phyloP scores from a whole-genome alignment of 169 alveolate species.

The Plasmodium fragile region DNA sequence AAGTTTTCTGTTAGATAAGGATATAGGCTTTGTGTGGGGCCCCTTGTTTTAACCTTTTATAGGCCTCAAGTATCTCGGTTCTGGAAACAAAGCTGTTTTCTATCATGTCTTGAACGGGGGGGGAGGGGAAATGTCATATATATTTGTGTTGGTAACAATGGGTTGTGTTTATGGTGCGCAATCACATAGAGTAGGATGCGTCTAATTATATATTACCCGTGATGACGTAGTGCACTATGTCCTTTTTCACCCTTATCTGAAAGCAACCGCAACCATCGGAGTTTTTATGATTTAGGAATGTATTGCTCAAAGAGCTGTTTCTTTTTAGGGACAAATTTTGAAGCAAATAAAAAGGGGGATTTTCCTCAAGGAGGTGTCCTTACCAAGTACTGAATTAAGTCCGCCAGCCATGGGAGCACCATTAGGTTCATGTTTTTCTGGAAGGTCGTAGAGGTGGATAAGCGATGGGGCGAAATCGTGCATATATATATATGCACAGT shows the following conservation, averaged over 20 bases:
- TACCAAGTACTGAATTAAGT: constrained; percentile 38
- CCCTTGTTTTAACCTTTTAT: constrained; percentile 6
- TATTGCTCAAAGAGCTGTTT: background rate
- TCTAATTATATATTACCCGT: constrained; percentile 17
- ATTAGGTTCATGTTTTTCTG: constrained; percentile 27
- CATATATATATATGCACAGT: background rate
- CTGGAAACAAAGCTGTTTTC: constrained; percentile 22
- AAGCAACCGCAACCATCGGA: background rate
- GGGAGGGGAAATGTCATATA: background rate
- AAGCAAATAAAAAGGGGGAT: background rate
- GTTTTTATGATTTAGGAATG: background rate
- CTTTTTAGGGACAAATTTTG: background rate
- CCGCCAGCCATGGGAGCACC: constrained; percentile 46
- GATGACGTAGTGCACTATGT: constrained; percentile 30
- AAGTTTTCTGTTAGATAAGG: background rate
- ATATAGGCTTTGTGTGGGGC: background rate
- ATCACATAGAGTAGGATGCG: background rate
- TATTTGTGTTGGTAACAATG: background rate
- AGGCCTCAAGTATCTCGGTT: constrained; percentile 17
- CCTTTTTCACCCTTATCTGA: constrained; percentile 39
- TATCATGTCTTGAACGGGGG: constrained; percentile 32
- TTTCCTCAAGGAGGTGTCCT: background rate
- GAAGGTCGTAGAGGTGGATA: background rate
- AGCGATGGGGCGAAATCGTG: background rate
- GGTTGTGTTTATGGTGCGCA: background rate